These are phyloP conservation scores for Hymenoscyphus scutula DNA, from an alignment of 2,329 filamentous ascomycete species.

Conservation along the genomic window DNA sequence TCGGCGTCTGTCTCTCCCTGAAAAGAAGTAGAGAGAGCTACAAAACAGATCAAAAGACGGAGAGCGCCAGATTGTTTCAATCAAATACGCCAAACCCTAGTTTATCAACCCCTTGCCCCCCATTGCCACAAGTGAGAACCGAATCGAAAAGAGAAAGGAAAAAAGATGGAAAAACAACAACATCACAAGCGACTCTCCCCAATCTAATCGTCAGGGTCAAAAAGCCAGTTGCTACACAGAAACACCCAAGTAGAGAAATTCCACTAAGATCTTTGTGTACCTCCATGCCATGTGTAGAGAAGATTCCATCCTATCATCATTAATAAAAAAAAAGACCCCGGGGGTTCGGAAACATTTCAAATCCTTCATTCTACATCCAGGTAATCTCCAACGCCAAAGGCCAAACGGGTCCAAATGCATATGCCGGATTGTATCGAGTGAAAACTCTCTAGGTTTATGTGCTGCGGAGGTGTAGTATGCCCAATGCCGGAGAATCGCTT, in stretches of 20 bases:
- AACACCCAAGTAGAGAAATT: neutral
- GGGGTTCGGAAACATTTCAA: constrained; percentile 19
- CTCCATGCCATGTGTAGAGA: neutral
- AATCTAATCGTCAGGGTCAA: neutral
- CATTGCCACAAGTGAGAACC: neutral
- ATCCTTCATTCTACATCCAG: constrained; percentile 19
- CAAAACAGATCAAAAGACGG: constrained; percentile 5
- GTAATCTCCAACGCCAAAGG: constrained; percentile 26
- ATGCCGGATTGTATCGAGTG: constrained; percentile 18
- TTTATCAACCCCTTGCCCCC: neutral
- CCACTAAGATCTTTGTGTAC: constrained; percentile 9
- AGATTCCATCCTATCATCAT: constrained; percentile 29
- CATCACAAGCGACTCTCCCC: neutral
- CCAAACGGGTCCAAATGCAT: constrained; percentile 23
- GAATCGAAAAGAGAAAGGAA: neutral
- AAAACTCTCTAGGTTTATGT: constrained; percentile 17
- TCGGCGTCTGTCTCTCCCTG: neutral
- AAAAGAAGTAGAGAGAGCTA: neutral
- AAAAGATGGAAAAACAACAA: neutral
- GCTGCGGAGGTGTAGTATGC: constrained; percentile 18
- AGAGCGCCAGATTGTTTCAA: neutral
- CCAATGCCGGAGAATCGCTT: constrained; percentile 31
- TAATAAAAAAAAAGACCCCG: constrained; percentile 16
- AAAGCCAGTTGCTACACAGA: constrained; percentile 6
- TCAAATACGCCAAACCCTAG: constrained; percentile 5